Percentiles rank a stretch among this genome's conserved stretches.
These are phyloP conservation scores for Leishmania tropica DNA, from an alignment of 208 protist genomes.

Conservation along the genomic window DNA sequence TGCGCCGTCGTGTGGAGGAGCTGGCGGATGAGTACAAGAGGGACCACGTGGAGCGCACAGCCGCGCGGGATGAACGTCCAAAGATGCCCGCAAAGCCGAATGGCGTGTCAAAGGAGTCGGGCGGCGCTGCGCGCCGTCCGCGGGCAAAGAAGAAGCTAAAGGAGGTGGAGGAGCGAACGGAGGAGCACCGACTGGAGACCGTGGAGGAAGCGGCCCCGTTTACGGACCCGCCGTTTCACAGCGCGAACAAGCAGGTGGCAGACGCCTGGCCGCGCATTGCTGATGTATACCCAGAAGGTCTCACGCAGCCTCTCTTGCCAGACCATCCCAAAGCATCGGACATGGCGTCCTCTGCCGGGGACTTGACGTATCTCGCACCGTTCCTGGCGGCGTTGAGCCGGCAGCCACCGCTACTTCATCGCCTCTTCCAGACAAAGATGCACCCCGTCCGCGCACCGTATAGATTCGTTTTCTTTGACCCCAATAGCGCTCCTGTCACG, in stretches of 20 bases:
- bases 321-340: conserved; percentile 15
- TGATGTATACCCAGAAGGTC: conserved; percentile 44
- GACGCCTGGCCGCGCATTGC: conserved; percentile 66
- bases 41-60: conserved; percentile 2
- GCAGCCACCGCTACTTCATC: conserved; percentile 57
- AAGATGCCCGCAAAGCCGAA: conserved; percentile 14
- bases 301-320: conserved; percentile 1
- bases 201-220: conserved; percentile 20
- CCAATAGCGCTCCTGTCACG: conserved; percentile 69
- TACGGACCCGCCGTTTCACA: conserved; percentile 43
- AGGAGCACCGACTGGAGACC: conserved; percentile 24
- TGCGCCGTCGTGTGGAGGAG: conserved; percentile 22
- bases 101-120: neutral
- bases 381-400: conserved; percentile 73
- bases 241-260: conserved; percentile 56
- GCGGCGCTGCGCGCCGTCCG: conserved; percentile 4
- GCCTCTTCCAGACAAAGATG: conserved; percentile 48
- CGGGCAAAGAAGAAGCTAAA: conserved; percentile 17
- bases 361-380: conserved; percentile 62
- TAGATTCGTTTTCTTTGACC: conserved; percentile 79
- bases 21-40: conserved; percentile 22
- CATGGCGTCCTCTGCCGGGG: conserved; percentile 37
- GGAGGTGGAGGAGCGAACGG: conserved; percentile 22
- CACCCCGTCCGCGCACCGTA: conserved; percentile 51
- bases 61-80: neutral